Percentiles rank a stretch among this genome's conserved stretches.
Conservation (phyloP, 2,329 filamentous ascomycete species). For the Celoporthe dispersa region DNA sequence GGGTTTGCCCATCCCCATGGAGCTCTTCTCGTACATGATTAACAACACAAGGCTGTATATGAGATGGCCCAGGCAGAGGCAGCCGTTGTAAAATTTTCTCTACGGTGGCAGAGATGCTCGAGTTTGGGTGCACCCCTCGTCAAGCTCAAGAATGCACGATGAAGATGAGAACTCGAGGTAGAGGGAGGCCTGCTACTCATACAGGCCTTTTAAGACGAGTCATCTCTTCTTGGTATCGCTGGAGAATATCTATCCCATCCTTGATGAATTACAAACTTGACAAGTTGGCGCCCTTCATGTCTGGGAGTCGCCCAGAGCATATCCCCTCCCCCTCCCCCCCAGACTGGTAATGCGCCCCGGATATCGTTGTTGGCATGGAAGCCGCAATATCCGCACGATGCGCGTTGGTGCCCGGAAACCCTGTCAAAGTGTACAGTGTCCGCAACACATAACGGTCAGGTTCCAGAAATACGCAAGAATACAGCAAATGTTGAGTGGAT, state of each 20-base stretch:
- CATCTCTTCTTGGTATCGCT: neutral
- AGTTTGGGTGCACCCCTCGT: neutral
- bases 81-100: neutral
- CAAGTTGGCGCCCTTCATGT: neutral
- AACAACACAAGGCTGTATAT: too few species aligned
- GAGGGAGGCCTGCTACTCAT: neutral
- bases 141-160: neutral
- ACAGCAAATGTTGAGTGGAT: too few species aligned
- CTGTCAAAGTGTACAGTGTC: neutral
- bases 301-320: neutral
- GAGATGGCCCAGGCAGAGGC: neutral
- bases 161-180: neutral
- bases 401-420: neutral
- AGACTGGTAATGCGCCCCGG: neutral
- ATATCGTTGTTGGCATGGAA: neutral
- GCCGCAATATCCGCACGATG: conserved; percentile 26
- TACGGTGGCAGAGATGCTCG: neutral
- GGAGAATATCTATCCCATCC: neutral
- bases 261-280: neutral
- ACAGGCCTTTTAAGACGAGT: neutral
- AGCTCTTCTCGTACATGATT: conserved; percentile 12
- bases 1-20: conserved; percentile 55
- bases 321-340: too few species aligned
- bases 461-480: neutral
- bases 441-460: neutral